Evolutionary conservation across 1,284 basidiomycete species (phyloP), one percentile per base, ranked within the genome.

Genomic region (Apiotrichum sp.): DNA sequence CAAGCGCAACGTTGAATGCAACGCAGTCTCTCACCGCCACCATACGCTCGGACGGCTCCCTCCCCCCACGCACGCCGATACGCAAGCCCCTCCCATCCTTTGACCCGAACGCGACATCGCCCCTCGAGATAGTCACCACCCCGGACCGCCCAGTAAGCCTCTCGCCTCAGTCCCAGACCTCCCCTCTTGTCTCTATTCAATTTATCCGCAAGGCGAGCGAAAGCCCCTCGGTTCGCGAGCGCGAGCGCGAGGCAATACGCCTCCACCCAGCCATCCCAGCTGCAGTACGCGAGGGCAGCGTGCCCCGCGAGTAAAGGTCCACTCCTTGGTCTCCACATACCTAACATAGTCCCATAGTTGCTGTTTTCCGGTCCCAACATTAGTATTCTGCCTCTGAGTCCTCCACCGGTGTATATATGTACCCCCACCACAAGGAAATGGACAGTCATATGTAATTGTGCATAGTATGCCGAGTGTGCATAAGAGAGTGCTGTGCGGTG

Each of bases 131-230:
- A 8, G 10, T 47, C 14, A 14, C 6, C 34, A 22, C 22, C 22
- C 46, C 34, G 9, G 40, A 41, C 10, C 8, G 14, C 6, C 40
- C 10, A 14, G 6, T 6, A 10, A 38, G 8, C 36, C 16, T 32
- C 33, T 22, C 42, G 11, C 50, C 35, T 3, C 10, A 16, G 29
- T n/a, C 42, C 13, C 22, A 22, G 22, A 13, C 11, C 4, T 32
- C 47, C 31, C 68, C 71, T 4, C 51, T 74, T 13, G 54, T 67
- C 4, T 66, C 71, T 0, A 55, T 74, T 5, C 65, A 70, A 14
- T 71, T 71, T 54, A 67, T 76, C 49, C 59, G 67, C 33, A 69
- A 66, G 47, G 73, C 73, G 10, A 67, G 67, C 31, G 71, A 75
- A 40, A 69, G 65, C 40, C 71, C 73, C 1, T 57, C 56, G 6